Evolutionary conservation across 2,329 filamentous ascomycete genomes (phyloP).

Genomic region (Corinectria fuckeliana): DNA sequence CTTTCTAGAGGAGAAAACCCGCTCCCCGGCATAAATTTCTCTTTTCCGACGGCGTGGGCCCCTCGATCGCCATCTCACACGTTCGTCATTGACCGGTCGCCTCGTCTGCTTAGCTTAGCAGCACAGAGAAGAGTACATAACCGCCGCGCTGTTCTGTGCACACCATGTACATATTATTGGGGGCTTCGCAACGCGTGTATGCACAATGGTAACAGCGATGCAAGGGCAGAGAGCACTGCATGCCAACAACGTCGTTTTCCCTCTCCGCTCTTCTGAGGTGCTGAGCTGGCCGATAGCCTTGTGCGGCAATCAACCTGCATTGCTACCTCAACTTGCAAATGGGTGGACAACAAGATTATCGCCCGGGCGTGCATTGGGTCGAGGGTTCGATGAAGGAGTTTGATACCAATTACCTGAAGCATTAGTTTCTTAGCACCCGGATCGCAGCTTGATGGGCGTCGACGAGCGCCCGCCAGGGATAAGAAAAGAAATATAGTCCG

Average conservation of each 20-base stretch:
- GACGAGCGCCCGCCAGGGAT: conserved; percentile 2
- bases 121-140: no score
- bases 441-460: conserved; percentile 1
- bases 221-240: conserved; percentile 6
- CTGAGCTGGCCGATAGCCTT: not conserved
- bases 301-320: conserved; percentile 7
- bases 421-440: conserved; percentile 1
- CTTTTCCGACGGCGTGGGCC: conserved; percentile 9
- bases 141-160: conserved; percentile 14
- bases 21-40: conserved; percentile 12
- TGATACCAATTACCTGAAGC: not conserved
- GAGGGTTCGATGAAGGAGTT: conserved; percentile 7
- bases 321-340: not conserved
- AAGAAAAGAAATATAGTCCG: conserved; percentile 11
- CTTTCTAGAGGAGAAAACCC: conserved; percentile 25
- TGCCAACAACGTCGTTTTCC: not conserved
- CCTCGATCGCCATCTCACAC: conserved; percentile 10
- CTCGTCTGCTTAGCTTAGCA: conserved; percentile 19
- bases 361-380: conserved; percentile 3
- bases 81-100: conserved; percentile 7
- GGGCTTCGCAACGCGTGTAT: not conserved
- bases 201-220: conserved; percentile 9
- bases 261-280: not conserved
- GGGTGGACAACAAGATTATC: conserved; percentile 4
- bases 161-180: conserved; percentile 23